Evolutionary conservation across 2,329 filamentous ascomycete species (phyloP), one percentile per base, ranked within the genome.

Genomic region (Metarhizium guizhouense): DNA sequence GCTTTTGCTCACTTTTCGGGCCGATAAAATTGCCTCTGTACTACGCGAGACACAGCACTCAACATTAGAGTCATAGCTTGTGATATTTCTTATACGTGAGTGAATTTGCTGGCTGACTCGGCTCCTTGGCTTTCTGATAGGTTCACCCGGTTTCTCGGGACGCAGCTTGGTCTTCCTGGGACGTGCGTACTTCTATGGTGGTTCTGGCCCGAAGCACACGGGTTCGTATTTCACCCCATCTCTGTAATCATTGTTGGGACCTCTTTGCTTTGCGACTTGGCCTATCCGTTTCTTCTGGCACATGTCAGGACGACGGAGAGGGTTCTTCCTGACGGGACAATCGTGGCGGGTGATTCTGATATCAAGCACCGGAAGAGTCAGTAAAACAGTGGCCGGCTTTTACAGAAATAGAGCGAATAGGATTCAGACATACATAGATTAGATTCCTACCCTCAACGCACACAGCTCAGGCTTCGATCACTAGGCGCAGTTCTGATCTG

Each of bases 201-300:
- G 67, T 72, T 71, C 59, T 79, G 77, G 77, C 76, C 75, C 3
- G 77, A 79, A 55, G 73, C 76, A 1, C 74, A 80, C 60, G 71
- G 69, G 11, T 80, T 77, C 61, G 72, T 76, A 34, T 65, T 70
- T 51, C 72, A 71, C 36, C 75, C 73, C 0, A 63, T 76, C 4
- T 72, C 69, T 1, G 48, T 77, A 4, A 72, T 78, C 56, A 61
- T 80, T 14, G 69, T 70, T 58, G 71, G 67, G 0, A 70, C 71
- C 0, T 70, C 70, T 14, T 54, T 75, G 2, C 48, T 72, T 16
- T 75, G 72, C 51, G 77, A 80, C 58, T 40, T 76, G 13, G 60
- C 68, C 2, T 80, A 80, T 55, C 72, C 75, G 0, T 71, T 77
- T 48, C 58, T 76, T 10, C 60, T 80, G 49, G 68, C 64, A 18